These are phyloP conservation scores for Hanseniaspora guilliermondii DNA, from an alignment of 805 yeast species.

Conservation along the genomic window DNA sequence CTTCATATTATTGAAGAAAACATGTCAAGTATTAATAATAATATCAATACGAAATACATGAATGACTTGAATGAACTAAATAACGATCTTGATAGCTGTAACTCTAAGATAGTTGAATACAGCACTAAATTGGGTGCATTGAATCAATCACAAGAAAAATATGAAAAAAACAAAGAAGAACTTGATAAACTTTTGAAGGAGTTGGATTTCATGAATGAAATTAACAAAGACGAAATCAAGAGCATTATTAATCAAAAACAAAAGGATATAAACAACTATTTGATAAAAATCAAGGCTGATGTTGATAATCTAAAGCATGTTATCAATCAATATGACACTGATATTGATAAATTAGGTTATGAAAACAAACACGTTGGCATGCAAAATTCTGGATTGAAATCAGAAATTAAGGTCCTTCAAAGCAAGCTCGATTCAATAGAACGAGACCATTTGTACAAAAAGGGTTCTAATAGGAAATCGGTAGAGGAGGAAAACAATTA, in stretches of 20 bases:
- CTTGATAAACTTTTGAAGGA: slow-evolving; percentile 6
- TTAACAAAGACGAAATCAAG: slow-evolving; percentile 38
- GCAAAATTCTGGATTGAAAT: slow-evolving; percentile 20
- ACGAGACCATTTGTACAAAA: slow-evolving; percentile 27
- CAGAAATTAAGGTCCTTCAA: slow-evolving; percentile 31
- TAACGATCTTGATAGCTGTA: slow-evolving; percentile 15
- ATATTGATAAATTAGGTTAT: slow-evolving; percentile 28
- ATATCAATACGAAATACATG: neutral
- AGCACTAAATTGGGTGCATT: slow-evolving; percentile 36
- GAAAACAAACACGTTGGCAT: slow-evolving; percentile 37
- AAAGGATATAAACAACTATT: slow-evolving; percentile 2
- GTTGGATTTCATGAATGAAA: neutral
- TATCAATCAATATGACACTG: slow-evolving; percentile 30
- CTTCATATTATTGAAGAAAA: neutral
- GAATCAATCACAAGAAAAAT: slow-evolving; percentile 23
- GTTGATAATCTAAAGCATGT: neutral
- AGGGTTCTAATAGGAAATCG: slow-evolving; percentile 31
- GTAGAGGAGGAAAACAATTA: slow-evolving; percentile 29
- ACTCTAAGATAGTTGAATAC: slow-evolving; percentile 17
- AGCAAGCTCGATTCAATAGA: slow-evolving; percentile 30
- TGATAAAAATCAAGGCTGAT: neutral
- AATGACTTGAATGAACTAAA: slow-evolving; percentile 15
- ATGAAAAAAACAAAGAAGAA: slow-evolving; percentile 17
- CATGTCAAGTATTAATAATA: neutral
- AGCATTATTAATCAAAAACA: slow-evolving; percentile 40